Evolutionary conservation across 108 stramenopile species (phyloP).

Genomic region (Bacterosira constricta): DNA sequence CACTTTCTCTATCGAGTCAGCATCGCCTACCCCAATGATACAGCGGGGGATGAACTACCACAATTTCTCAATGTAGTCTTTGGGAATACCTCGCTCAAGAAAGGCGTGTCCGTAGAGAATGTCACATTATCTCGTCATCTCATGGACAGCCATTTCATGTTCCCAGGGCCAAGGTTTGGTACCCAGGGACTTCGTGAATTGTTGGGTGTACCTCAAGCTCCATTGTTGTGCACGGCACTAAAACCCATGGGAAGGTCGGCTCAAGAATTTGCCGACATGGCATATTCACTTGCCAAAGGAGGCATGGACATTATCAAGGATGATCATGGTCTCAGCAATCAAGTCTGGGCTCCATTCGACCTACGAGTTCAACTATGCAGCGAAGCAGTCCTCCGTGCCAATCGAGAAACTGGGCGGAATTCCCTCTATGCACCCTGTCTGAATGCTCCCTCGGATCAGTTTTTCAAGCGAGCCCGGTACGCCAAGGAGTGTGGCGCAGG

Average conservation of each 20-base stretch:
- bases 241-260: slow-evolving; percentile 33
- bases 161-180: slow-evolving; percentile 39
- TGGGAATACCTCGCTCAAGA: slow-evolving; percentile 38
- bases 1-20: slow-evolving; percentile 11
- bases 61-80: slow-evolving; percentile 39
- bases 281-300: slow-evolving; percentile 31
- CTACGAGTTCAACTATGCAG: slow-evolving; percentile 22
- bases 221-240: slow-evolving; percentile 26
- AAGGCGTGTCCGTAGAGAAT: slow-evolving; percentile 16
- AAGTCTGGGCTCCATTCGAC: slow-evolving; percentile 38
- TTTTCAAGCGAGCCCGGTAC: slow-evolving; percentile 10
- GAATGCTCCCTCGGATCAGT: slow-evolving; percentile 25
- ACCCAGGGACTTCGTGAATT: slow-evolving; percentile 18
- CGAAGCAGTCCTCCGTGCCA: slow-evolving; percentile 27
- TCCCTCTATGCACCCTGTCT: slow-evolving; percentile 36
- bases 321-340: slow-evolving; percentile 41
- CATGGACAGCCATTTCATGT: slow-evolving; percentile 18
- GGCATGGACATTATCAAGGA: slow-evolving; percentile 46
- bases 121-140: slow-evolving; percentile 18
- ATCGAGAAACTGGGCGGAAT: slow-evolving; percentile 32
- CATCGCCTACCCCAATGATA: slow-evolving; percentile 22
- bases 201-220: slow-evolving; percentile 12
- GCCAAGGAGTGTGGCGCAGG: slow-evolving; percentile 33
- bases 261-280: slow-evolving; percentile 34
- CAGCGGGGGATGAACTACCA: slow-evolving; percentile 29